These are phyloP conservation scores for Aspergillus phoenicis DNA, from an alignment of 2,329 filamentous ascomycete genomes.

Conservation along the genomic window DNA sequence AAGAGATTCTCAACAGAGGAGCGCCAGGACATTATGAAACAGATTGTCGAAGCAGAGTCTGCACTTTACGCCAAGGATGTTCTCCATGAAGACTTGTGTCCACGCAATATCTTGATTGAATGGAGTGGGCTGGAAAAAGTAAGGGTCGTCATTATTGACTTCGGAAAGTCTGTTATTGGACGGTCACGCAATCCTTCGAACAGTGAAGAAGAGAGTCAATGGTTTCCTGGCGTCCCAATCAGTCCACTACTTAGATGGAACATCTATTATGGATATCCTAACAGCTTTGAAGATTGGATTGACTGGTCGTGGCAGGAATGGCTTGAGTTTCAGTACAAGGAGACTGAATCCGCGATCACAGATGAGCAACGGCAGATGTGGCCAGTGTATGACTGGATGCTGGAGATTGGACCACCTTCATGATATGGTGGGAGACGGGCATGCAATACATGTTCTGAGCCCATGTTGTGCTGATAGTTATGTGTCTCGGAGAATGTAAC, in stretches of 20 bases:
- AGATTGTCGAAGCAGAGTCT: neutral
- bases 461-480: too few relatives aligned
- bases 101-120: neutral
- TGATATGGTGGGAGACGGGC: too few relatives aligned
- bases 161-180: neutral
- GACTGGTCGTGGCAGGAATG: constrained; percentile 5
- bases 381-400: constrained; percentile 1
- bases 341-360: neutral
- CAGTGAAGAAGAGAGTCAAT: neutral
- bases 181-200: neutral
- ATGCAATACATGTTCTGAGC: too few relatives aligned
- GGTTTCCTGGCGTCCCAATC: neutral
- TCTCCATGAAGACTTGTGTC: neutral
- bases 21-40: neutral
- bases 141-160: neutral
- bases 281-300: neutral
- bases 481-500: too few relatives aligned
- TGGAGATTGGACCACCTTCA: neutral
- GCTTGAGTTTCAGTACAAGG: constrained; percentile 6
- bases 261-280: neutral
- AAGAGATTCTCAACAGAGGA: neutral
- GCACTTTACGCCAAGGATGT: neutral
- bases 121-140: neutral
- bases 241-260: constrained; percentile 8
- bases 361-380: neutral